Evolutionary conservation across 1,284 basidiomycete genomes (phyloP), one percentile per base, ranked within the genome.

Genomic region (Meripilus lineatus): DNA sequence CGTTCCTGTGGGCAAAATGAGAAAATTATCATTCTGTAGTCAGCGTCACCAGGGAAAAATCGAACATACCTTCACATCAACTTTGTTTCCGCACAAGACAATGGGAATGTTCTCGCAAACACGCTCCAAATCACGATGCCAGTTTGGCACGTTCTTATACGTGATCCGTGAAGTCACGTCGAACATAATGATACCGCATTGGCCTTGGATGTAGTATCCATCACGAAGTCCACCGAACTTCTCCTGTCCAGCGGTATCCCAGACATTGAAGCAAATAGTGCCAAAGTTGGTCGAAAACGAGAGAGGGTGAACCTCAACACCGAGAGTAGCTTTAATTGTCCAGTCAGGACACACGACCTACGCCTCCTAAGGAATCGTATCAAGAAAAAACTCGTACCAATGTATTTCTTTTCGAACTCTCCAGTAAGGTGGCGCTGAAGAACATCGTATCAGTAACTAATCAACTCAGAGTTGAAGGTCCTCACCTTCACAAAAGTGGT

Each of bases 111-210:
- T 96, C 74, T 99, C 95, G 70, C 96, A 99, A 42, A 99, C 96
- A 55, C 96, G 92, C 75, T 99, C 96, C 58, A 99, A 84, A 69
- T 98, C 95, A 65, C 96, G 89, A 79, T 98, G 93, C 96, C 96
- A 99, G 81, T 99, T 99, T 59, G 96, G 96, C 33, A 99, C 96
- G 70, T 99, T 99, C 81, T 99, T 99, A 81, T 99, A 99, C 45
- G 96, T 99, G 81, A 99, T 99, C 62, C 96, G 87, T 45, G 94
- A 95, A 49, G 96, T 99, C 51, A 99, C 96, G 66, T 99, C 96
- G 73, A 99, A 99, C 96, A 99, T 99, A 84, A 99, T 99, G 77
- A 99, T 99, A 65, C 96, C 96, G 64, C 94, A 99, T 70, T 99
- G 94, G 58, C 96, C 96, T 70, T 96, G 93, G 66, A 97, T 96